A percentile compares a stretch with the other conserved stretches of the same genome.
Conservation (phyloP, 345 rosid genomes). For the Zanthoxylum bungeanum region DNA sequence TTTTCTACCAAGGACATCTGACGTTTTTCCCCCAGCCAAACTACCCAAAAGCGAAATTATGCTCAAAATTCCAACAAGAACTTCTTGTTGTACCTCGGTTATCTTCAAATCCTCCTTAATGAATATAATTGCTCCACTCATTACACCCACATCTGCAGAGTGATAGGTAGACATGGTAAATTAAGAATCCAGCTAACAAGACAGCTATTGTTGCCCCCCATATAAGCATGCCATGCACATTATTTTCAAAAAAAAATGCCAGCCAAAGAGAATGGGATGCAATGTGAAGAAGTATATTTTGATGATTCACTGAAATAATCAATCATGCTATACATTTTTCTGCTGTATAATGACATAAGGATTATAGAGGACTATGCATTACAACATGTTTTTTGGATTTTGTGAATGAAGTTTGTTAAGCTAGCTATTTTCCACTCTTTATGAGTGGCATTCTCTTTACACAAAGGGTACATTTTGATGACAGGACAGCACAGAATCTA, state of each 20-base stretch:
- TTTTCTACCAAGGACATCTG: conserved; percentile 54
- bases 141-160: conserved; percentile 63
- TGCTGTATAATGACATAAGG: too few species aligned
- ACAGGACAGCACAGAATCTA: background rate
- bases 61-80: conserved; percentile 58
- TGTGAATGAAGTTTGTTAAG: background rate
- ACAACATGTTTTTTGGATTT: too few species aligned
- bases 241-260: too few species aligned
- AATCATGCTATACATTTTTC: too few species aligned
- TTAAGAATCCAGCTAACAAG: background rate
- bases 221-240: too few species aligned
- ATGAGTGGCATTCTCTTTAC: too few species aligned
- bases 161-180: background rate
- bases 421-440: background rate
- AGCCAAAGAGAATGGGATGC: too few species aligned
- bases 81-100: conserved; percentile 47
- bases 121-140: conserved; percentile 68
- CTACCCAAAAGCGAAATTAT: conserved; percentile 58
- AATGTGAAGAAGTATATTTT: too few species aligned
- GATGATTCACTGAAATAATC: too few species aligned
- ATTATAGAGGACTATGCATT: too few species aligned
- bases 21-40: conserved; percentile 57
- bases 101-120: conserved; percentile 53
- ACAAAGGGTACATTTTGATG: background rate
- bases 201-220: too few species aligned